Percentiles rank a stretch among this genome's conserved stretches.
These are phyloP conservation scores for Skeletonema marinoi DNA, from an alignment of 108 stramenopile species.

Conservation along the genomic window DNA sequence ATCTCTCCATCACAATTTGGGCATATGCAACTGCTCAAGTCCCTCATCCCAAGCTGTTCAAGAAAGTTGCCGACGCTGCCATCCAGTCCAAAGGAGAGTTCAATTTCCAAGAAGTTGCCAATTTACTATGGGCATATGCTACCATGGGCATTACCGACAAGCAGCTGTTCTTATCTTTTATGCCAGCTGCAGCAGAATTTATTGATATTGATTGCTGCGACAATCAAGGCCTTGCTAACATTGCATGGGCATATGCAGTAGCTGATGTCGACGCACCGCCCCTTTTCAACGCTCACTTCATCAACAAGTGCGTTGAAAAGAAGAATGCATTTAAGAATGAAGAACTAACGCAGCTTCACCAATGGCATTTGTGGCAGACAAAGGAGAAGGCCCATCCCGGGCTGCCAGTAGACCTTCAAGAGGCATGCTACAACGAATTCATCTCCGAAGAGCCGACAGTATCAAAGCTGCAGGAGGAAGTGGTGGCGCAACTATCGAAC, in stretches of 20 bases:
- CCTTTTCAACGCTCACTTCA: slow-evolving; percentile 26
- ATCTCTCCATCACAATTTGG: not conserved
- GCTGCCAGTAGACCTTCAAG: slow-evolving; percentile 1
- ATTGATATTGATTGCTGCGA: slow-evolving; percentile 26
- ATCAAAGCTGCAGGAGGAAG: slow-evolving; percentile 22
- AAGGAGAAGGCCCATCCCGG: not conserved
- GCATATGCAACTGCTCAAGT: slow-evolving; percentile 5
- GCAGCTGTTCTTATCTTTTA: slow-evolving; percentile 26
- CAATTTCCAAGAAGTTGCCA: slow-evolving; percentile 38
- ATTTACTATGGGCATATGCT: slow-evolving; percentile 46
- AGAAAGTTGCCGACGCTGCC: slow-evolving; percentile 4
- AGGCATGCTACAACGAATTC: slow-evolving; percentile 25
- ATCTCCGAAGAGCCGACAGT: not conserved
- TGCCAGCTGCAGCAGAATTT: slow-evolving; percentile 4
- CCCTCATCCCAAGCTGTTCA: not conserved
- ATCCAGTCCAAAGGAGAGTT: slow-evolving; percentile 17
- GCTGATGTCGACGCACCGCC: slow-evolving; percentile 25
- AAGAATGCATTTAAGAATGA: slow-evolving; percentile 12
- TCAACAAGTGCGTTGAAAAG: slow-evolving; percentile 17
- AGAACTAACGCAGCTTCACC: slow-evolving; percentile 22
- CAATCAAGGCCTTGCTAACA: slow-evolving; percentile 40
- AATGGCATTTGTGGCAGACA: not conserved
- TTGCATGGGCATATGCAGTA: slow-evolving; percentile 46
- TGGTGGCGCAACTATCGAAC: not conserved
- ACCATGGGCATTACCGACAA: slow-evolving; percentile 17